Evolutionary conservation across 208 protist species (phyloP), one percentile per base, ranked within the genome.

Genomic region (Porcisia hertigi): DNA sequence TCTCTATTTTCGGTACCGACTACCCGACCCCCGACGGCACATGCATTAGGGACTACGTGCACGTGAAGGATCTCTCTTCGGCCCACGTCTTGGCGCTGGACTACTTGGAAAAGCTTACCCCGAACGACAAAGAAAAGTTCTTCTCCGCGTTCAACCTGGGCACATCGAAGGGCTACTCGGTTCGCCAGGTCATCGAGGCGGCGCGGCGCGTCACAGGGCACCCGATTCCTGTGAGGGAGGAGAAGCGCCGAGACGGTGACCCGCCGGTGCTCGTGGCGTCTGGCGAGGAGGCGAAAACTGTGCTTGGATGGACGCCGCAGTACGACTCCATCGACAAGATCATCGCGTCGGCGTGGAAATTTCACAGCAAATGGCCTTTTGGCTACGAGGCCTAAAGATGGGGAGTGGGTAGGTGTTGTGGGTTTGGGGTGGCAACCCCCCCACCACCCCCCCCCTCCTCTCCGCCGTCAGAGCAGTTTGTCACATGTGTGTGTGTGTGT

Each of bases 1-100:
- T 98, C 53, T 92, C 81, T 43, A 88, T 99, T 36, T 98, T 97
- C 79, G 97, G 97, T 36, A 95, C 88, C 23, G 97, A 99, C 84
- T 99, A 98, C 81, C 85, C 92, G 20, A 99, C 98, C 3, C 83
- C 67, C 0, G 98, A 99, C 80, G 98, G 98, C 36, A 99, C 97
- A 54, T 98, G 97, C 74, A 91, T 98, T 54, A 92, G 99, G 53
- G 99, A 99, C 86, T 99, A 99, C 87, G 98, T 99, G 63, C 99
- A 99, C 85, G 97, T 99, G n/a, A 91, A 97, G 60, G 98, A 99
- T 84, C 84, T 99, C 1, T 95, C 98, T 25, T 86, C 90, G 54
- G 98, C 97, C 3, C 98, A 99, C 86, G 90, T 99, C 30, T 85
- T 90, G 41, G 94, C 98, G 52, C 77, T 99, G 6, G 82, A 94